A percentile compares a stretch with the other conserved stretches of the same genome.
These are phyloP conservation scores for Hawksworthiomyces lignivorus DNA, from an alignment of 2,329 filamentous ascomycete species.

Conservation along the genomic window DNA sequence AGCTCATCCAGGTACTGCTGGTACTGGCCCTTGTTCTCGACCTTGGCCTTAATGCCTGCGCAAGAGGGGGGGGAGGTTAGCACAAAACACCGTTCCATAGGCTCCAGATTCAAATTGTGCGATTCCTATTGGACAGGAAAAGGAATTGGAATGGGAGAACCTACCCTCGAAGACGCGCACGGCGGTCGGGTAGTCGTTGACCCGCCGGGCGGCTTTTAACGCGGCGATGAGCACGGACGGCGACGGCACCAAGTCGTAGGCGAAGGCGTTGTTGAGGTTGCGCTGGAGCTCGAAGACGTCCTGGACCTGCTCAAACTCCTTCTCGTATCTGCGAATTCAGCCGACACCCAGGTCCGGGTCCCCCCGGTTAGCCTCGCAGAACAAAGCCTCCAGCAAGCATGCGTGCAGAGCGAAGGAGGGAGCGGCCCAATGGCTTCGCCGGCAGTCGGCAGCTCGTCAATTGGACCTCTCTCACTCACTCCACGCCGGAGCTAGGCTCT, in stretches of 20 bases:
- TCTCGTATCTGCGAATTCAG: conserved; percentile 78
- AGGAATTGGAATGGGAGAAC: too few species aligned
- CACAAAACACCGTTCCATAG: neutral
- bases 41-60: conserved; percentile 94
- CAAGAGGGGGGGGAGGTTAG: conserved; percentile 13
- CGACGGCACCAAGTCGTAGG: conserved; percentile 98
- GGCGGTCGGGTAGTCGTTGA: conserved; percentile 97
- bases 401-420: too few species aligned
- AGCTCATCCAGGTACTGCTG: conserved; percentile 93
- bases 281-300: conserved; percentile 98
- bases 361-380: too few species aligned
- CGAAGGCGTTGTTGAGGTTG: conserved; percentile 98
- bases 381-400: too few species aligned
- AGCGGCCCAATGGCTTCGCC: too few species aligned
- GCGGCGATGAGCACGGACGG: conserved; percentile 85
- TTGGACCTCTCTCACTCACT: too few species aligned
- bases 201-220: conserved; percentile 85
- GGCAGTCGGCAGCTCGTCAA: too few species aligned
- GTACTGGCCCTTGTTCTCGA: conserved; percentile 97
- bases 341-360: too few species aligned
- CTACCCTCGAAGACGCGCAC: conserved; percentile 98
- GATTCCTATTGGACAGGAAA: too few species aligned
- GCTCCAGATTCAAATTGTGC: neutral
- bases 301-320: conserved; percentile 95
- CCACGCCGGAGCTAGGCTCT: too few species aligned